Evolutionary conservation across 805 yeast species (phyloP).

Genomic region (Suhomyces faveliae): DNA sequence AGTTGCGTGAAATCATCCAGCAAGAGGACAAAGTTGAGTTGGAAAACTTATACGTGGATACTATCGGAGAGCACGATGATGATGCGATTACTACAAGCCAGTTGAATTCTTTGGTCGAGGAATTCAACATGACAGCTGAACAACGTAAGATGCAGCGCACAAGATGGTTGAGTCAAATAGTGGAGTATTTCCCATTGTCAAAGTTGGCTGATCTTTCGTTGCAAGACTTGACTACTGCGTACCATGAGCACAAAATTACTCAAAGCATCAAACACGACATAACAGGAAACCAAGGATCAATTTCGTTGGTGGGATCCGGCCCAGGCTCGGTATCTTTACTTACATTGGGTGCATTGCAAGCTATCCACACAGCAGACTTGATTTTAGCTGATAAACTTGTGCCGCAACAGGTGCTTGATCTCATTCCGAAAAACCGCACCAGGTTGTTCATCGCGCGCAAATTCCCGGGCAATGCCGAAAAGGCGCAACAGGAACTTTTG

Average conservation of each 20-base stretch:
- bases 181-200: constrained; percentile 82
- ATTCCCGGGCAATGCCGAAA: constrained; percentile 95
- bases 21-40: constrained; percentile 45
- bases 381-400: constrained; percentile 89
- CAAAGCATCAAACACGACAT: not conserved
- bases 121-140: constrained; percentile 53
- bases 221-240: constrained; percentile 52
- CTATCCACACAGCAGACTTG: constrained; percentile 78
- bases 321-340: constrained; percentile 85
- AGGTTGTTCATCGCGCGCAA: constrained; percentile 84
- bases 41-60: constrained; percentile 20
- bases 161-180: constrained; percentile 85
- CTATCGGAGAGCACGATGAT: constrained; percentile 60
- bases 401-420: constrained; percentile 78
- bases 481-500: constrained; percentile 83
- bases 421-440: constrained; percentile 70
- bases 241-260: constrained; percentile 21
- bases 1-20: constrained; percentile 55
- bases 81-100: constrained; percentile 61
- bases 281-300: constrained; percentile 44
- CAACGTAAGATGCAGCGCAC: constrained; percentile 58
- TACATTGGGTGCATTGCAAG: constrained; percentile 81
- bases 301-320: constrained; percentile 90
- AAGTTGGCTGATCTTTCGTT: constrained; percentile 60
- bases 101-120: constrained; percentile 62